Base-by-base conservation (phyloP, 495 filamentous ascomycete genomes). In the Neurospora africana region DNA sequence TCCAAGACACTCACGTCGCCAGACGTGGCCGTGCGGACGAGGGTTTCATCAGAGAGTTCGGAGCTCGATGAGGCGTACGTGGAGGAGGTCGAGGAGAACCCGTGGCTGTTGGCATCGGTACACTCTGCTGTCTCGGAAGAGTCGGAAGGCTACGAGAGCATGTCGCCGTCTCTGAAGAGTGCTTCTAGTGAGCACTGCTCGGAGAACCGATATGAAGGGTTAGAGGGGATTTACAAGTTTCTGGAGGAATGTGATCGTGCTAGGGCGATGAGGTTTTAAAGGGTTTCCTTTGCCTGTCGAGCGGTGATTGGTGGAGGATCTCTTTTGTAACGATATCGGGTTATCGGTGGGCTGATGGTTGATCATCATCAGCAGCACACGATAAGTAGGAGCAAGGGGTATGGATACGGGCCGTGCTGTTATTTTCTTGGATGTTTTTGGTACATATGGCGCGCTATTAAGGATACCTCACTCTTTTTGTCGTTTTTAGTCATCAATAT, bases 181-280 rank as follows among this genome's bases (percentile, higher is more conserved):
- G 74, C 74, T 71, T 81, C 80, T 21, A 81, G 78, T 9, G 81
- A 84, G 69, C 79, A 82, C 43, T 80, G 89, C 67, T 81, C 81
- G 0, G 80, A 81, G 23, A 80, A 83, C n/a, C 81, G 90, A 41
- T 94, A 91, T 76, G 92, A 95, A 74, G 93, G 93, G 9, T 80
- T 92, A 19, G 91, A 96, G 75, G 95, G 94, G 0, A 93, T 98
- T 23, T 92, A 94, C 79, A 87, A 87, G 47, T 98, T 97, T 79
- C 76, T 98, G 68, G 92, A 92, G 78, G 91, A 96, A 75, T 95
- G 94, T 78, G 92, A 97, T 79, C 83, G 84, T 21, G 87, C 89
- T 53, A 81, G 79, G 69, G 84, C 82, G 53, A 65, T 65, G 53
- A 65, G 53, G 15, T 33, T 65, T 19, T 65, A 65, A 65, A 9